Evolutionary conservation across 345 rosid species (phyloP), one percentile per base, ranked within the genome.

Genomic region (Lepidium didymum): DNA sequence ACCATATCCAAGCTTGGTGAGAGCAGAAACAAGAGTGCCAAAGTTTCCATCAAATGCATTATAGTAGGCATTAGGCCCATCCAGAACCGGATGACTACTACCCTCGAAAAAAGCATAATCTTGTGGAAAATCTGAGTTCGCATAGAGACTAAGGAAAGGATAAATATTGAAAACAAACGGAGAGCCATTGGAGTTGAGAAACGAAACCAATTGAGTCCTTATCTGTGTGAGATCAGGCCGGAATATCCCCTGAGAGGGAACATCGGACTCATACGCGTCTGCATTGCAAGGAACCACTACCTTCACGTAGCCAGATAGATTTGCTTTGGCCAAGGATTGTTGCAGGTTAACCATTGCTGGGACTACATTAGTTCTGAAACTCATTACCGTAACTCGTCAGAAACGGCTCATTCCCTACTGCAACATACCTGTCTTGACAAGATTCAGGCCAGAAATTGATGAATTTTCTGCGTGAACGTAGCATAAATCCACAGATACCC

Each of bases 371-470:
- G 43, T 81, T 80, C 83, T 84, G 91, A 79, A 80, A 94, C 78
- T 82, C 86, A 7, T 86, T 90, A 0, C 77, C 50, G 23, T 91
- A 91, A 69, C 97, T 78, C 18, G 91, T 44, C 43, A 94, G 87
- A 79, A 91, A 91, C 33, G 99, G 99, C 69, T 94, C 99, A 47
- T 94, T 94, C 73, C 99, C 96, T 3, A 94, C 96, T 3, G 97
- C 97, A 44, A 94, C 71, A 68, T 88, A 93, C 87, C 98, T 87
- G 86, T 43, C 62, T 70, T 66, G 9, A 33, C 16, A 46, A 68
- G n/a, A 37, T 21, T 13, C 5, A 56, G 14, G 16, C 23, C 14
- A 35, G 36, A 67, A 16, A 43, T 4, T 6, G 7, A 23, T 42
- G 29, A 54, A 38, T 7, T 27, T 5, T 10, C 12, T 4, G 10